Conservation (phyloP, 768 basidiomycete genomes). For the Gautieria morchelliformis region DNA sequence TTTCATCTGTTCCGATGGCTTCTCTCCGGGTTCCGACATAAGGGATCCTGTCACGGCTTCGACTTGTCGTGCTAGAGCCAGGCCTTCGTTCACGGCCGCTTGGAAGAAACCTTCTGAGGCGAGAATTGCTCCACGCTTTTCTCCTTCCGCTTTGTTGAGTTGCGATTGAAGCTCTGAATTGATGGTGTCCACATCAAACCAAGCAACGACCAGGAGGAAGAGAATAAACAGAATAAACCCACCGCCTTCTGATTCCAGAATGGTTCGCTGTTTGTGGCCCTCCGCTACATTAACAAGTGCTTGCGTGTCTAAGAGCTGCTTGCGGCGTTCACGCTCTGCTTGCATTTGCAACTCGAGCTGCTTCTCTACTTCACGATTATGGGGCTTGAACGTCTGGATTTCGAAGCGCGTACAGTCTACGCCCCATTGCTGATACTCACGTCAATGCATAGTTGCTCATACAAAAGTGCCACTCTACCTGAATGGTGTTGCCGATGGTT, state of each 20-base stretch:
- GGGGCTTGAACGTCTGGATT: conserved; percentile 50
- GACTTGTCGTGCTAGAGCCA: conserved; percentile 40
- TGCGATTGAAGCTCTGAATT: conserved; percentile 31
- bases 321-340: conserved; percentile 45
- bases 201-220: not conserved
- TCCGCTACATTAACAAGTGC: conserved; percentile 51
- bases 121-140: conserved; percentile 39
- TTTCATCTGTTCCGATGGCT: conserved; percentile 26
- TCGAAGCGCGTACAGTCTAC: conserved; percentile 51
- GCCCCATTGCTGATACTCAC: conserved; percentile 36
- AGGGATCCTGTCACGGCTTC: conserved; percentile 35
- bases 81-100: conserved; percentile 36
- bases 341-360: conserved; percentile 55
- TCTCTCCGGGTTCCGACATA: conserved; percentile 19
- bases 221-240: conserved; percentile 14
- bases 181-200: not conserved
- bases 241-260: conserved; percentile 48
- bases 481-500: conserved; percentile 40
- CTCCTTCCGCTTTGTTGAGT: conserved; percentile 45
- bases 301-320: conserved; percentile 47
- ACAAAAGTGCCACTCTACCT: conserved; percentile 12
- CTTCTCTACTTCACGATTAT: conserved; percentile 51
- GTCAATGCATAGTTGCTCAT: not conserved
- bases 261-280: conserved; percentile 46
- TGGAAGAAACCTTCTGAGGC: conserved; percentile 41